Evolutionary conservation across 495 filamentous ascomycete species (phyloP), one percentile per base, ranked within the genome.

Genomic region (Bombardia bombarda): DNA sequence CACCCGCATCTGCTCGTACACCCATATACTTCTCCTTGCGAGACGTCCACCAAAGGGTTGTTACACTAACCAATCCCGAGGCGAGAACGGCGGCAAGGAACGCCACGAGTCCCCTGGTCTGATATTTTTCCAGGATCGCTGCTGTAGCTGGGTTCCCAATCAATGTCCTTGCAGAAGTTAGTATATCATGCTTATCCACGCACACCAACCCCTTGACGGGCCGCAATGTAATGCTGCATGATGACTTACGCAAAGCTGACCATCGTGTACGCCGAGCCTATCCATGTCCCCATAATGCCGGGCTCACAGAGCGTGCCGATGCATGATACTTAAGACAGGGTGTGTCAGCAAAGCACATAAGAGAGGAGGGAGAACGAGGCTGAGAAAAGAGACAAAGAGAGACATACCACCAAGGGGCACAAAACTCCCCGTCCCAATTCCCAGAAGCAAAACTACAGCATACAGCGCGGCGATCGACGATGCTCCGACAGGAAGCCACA

Each of bases 381-480:
- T 0, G 7, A 13, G 21, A 14, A 9, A 20, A 19, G 23, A 24
- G 10, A 5, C 21, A 2, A 17, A 14, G 32, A 9, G 1, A 1
- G n/a, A 1, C 14, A 17, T 46, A 55, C 58, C 53, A 17, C 49
- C 56, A 22, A 62, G 49, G 10, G 58, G 51, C 5, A 62, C 57
- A 31, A 52, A 52, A 7, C 51, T 53, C 4, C 59, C 59, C 2
- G 54, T 62, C 0, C 57, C 57, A 9, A 58, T 42, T 12, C 59
- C 59, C 47, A 62, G 51, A 1, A 53, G 33, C 25, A 52, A 38
- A 0, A 49, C 44, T 4, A 57, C 55, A 19, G 45, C 43, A 40
- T 47, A 58, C 30, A 60, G 42, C 4, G 45, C 55, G 4, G 14
- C 17, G 7, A 48, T 19, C 1, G 47, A 38, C 14, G 37, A 42